Percentiles rank a stretch among this genome's conserved stretches.
Conservation (phyloP, 169 alveolate species). For the Eimeria tenella region DNA sequence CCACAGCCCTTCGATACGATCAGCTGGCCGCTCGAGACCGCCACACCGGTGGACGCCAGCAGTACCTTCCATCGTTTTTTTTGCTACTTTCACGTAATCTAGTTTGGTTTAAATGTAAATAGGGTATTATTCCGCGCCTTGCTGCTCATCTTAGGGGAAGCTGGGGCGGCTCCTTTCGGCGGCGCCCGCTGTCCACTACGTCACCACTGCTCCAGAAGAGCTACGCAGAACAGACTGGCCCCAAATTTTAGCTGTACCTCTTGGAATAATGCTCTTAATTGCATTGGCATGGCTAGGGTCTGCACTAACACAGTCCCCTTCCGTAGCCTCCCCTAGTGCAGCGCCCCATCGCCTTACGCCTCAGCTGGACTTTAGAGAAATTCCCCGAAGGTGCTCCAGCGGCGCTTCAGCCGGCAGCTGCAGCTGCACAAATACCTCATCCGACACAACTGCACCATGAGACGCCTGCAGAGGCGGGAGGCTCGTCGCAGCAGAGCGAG, state of each 20-base stretch:
- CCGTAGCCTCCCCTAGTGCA: not conserved
- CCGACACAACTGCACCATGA: not conserved
- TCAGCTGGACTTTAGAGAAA: not conserved
- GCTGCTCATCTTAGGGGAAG: too few relatives aligned
- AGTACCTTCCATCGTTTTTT: not conserved
- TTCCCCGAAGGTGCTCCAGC: not conserved
- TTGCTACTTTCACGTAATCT: not conserved
- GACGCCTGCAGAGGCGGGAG: too few relatives aligned
- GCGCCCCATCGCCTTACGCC: not conserved
- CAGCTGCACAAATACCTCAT: not conserved
- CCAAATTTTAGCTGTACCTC: too few relatives aligned
- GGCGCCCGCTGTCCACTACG: too few relatives aligned
- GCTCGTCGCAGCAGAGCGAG: too few relatives aligned
- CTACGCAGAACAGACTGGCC: too few relatives aligned
- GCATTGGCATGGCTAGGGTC: conserved; percentile 5
- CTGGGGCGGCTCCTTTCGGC: too few relatives aligned
- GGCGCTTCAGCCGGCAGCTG: not conserved
- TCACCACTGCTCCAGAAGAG: too few relatives aligned
- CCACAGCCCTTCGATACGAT: not conserved
- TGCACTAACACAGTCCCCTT: not conserved
- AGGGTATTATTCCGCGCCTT: not conserved
- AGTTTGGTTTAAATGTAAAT: not conserved
- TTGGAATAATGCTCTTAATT: not conserved
- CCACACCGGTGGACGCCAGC: not conserved
- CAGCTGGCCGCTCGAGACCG: conserved; percentile 36